These are phyloP conservation scores for Phytophthora litchii DNA, from an alignment of 352 stramenopile species.

Conservation along the genomic window DNA sequence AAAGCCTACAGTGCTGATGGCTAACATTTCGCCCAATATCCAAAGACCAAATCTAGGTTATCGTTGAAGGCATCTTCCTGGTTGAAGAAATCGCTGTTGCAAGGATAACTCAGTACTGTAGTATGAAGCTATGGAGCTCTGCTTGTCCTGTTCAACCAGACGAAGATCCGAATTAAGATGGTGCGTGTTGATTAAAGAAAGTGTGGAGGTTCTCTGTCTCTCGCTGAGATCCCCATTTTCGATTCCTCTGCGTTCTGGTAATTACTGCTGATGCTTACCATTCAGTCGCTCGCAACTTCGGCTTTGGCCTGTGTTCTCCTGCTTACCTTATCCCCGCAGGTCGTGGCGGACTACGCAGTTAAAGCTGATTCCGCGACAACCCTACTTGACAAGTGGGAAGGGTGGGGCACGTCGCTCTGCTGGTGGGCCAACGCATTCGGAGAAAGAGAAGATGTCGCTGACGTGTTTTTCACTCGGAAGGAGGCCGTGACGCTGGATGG, in stretches of 20 bases:
- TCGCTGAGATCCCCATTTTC: constrained; percentile 11
- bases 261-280: constrained; percentile 19
- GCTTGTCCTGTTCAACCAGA: constrained; percentile 13
- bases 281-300: constrained; percentile 12
- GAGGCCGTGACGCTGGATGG: constrained; percentile 36
- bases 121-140: too few species aligned
- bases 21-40: too few species aligned
- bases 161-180: constrained; percentile 24
- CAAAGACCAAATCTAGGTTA: too few species aligned
- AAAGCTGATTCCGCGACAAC: constrained; percentile 23
- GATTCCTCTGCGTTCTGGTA: neutral
- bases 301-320: constrained; percentile 10
- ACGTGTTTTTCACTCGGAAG: constrained; percentile 58
- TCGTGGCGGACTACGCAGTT: constrained; percentile 26
- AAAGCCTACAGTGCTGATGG: neutral
- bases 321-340: neutral
- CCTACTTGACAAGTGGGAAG: constrained; percentile 45
- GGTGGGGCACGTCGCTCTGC: constrained; percentile 64
- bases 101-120: neutral
- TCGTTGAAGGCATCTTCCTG: neutral
- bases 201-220: constrained; percentile 3
- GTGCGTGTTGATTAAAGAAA: constrained; percentile 6
- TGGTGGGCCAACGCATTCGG: constrained; percentile 76
- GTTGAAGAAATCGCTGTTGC: neutral
- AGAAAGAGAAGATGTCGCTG: constrained; percentile 52